Evolutionary conservation across 2,329 filamentous ascomycete species (phyloP).

Genomic region (Fusarium newnesense): DNA sequence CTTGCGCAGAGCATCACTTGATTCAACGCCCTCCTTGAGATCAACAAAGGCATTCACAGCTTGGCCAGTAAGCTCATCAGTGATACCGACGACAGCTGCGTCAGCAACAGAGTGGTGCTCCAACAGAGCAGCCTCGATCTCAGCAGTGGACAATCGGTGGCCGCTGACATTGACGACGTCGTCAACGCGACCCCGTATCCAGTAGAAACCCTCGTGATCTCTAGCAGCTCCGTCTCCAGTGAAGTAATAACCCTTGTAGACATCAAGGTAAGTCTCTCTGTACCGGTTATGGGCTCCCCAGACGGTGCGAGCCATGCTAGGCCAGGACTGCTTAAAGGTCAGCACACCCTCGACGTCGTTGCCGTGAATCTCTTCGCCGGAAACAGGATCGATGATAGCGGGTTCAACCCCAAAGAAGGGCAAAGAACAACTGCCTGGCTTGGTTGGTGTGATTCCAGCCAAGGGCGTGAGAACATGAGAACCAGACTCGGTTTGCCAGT

Average conservation of each 20-base stretch:
- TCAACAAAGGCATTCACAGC: conserved; percentile 97
- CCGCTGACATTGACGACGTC: conserved; percentile 99
- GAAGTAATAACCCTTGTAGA: conserved; percentile 99
- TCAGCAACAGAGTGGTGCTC: conserved; percentile 92
- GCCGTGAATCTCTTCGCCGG: conserved; percentile 90
- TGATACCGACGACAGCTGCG: conserved; percentile 92
- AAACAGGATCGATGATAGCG: conserved; percentile 95
- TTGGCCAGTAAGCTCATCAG: conserved; percentile 95
- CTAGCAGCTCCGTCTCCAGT: conserved; percentile 94
- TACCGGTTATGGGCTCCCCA: conserved; percentile 98
- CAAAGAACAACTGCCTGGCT: conserved; percentile 93
- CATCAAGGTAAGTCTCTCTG: conserved; percentile 98
- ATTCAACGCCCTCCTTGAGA: conserved; percentile 85
- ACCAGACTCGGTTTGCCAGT: conserved; percentile 99
- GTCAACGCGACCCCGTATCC: conserved; percentile 98
- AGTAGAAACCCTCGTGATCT: conserved; percentile 99
- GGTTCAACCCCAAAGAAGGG: conserved; percentile 99
- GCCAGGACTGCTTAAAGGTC: conserved; percentile 97
- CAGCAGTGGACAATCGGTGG: conserved; percentile 94
- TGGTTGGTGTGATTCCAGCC: conserved; percentile 92
- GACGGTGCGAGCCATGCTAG: conserved; percentile 97
- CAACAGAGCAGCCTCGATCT: conserved; percentile 96
- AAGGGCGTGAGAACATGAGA: conserved; percentile 96
- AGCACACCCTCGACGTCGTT: conserved; percentile 98
- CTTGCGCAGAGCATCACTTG: conserved; percentile 84